A percentile compares a stretch with the other conserved stretches of the same genome.
phyloP scores from a whole-genome alignment of 306 rosid species.

The Rosa lucieae region DNA sequence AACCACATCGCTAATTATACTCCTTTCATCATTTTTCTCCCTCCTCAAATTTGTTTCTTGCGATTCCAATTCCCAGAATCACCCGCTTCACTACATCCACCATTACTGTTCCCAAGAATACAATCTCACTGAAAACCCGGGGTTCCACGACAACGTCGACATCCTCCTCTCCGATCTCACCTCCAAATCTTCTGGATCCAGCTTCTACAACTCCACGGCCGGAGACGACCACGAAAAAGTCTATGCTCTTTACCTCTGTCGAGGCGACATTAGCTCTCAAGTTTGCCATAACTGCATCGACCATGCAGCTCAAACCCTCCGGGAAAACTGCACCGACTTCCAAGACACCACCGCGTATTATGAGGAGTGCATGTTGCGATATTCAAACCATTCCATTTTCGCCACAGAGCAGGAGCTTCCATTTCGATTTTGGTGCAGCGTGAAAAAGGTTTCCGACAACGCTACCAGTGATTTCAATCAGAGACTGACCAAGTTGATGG shows the following conservation, averaged over 20 bases:
- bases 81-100: conserved; percentile 5
- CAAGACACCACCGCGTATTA: conserved; percentile 48
- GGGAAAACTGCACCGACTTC: conserved; percentile 22
- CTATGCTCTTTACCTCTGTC: conserved; percentile 51
- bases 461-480: not conserved
- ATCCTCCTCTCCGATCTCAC: conserved; percentile 17
- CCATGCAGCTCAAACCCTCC: conserved; percentile 20
- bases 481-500: not conserved
- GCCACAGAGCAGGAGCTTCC: conserved; percentile 20
- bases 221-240: conserved; percentile 17
- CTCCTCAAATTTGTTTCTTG: not conserved
- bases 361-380: conserved; percentile 51
- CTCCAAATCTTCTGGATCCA: not conserved
- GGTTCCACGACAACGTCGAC: not conserved
- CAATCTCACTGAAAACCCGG: not conserved
- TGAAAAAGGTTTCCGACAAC: conserved; percentile 5
- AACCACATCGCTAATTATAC: not conserved
- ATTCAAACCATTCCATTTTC: conserved; percentile 35
- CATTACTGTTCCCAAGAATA: not conserved
- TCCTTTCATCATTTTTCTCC: not conserved
- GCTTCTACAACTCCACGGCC: conserved; percentile 27
- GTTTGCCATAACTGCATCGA: conserved; percentile 41
- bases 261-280: conserved; percentile 37
- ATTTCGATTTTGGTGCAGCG: not conserved
- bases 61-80: not conserved